Conservation (phyloP, 2,329 filamentous ascomycete genomes). For the Trichoderma lentiforme region DNA sequence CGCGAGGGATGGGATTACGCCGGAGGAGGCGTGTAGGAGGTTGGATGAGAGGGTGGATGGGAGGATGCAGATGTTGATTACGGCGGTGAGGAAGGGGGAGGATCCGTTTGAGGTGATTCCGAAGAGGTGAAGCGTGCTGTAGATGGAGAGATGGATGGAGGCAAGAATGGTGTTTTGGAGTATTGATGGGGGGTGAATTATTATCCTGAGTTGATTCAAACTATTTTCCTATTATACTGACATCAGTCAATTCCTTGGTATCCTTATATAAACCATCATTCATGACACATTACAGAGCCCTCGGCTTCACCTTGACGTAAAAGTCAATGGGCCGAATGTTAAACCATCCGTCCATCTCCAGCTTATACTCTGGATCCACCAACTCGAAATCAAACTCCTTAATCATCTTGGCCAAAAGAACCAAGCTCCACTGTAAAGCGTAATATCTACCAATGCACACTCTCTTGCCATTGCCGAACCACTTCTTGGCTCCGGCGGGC, state of each 20-base stretch:
- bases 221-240: background rate
- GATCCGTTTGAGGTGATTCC: slow-evolving; percentile 26
- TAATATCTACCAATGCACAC: slow-evolving; percentile 52
- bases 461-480: slow-evolving; percentile 51
- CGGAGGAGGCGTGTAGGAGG: slow-evolving; percentile 17
- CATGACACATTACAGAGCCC: slow-evolving; percentile 21
- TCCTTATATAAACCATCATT: background rate
- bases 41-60: slow-evolving; percentile 26
- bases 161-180: background rate
- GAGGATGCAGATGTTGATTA: slow-evolving; percentile 25
- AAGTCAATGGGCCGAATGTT: slow-evolving; percentile 49
- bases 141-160: too few relatives aligned
- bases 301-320: slow-evolving; percentile 40
- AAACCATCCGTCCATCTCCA: slow-evolving; percentile 51
- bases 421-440: slow-evolving; percentile 45
- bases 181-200: background rate
- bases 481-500: slow-evolving; percentile 46
- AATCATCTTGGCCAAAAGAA: slow-evolving; percentile 42
- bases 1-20: background rate
- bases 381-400: slow-evolving; percentile 45
- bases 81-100: slow-evolving; percentile 21
- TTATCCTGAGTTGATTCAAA: background rate
- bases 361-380: slow-evolving; percentile 38
- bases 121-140: background rate
- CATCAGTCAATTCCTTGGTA: background rate